These are phyloP conservation scores for Fusarium sp. DNA, from an alignment of 2,329 filamentous ascomycete species.

Conservation along the genomic window DNA sequence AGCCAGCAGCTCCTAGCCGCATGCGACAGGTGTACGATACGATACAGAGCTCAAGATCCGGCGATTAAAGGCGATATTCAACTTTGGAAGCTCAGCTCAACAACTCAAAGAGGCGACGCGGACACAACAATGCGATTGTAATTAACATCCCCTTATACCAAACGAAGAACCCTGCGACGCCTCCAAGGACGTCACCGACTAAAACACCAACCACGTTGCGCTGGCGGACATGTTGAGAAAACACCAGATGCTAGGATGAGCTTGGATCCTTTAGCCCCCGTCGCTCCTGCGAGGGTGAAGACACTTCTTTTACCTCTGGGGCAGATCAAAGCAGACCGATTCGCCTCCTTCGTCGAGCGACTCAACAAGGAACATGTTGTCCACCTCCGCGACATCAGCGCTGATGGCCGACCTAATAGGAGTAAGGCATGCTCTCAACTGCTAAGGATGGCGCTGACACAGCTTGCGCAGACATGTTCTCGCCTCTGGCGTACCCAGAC, in stretches of 20 bases:
- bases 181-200: constrained; percentile 23
- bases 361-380: constrained; percentile 83
- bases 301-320: constrained; percentile 88
- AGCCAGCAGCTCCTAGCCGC: constrained; percentile 39
- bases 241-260: constrained; percentile 73
- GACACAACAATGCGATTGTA: constrained; percentile 30
- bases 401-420: constrained; percentile 84
- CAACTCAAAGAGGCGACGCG: neutral
- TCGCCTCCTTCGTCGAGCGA: constrained; percentile 79
- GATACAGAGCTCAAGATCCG: constrained; percentile 31
- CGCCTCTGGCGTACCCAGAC: constrained; percentile 84
- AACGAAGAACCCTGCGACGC: constrained; percentile 20
- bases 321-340: constrained; percentile 82
- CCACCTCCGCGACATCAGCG: constrained; percentile 84
- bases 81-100: constrained; percentile 6
- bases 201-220: constrained; percentile 28
- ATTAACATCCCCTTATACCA: neutral
- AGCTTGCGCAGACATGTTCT: constrained; percentile 80
- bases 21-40: constrained; percentile 44
- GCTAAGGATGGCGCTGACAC: constrained; percentile 30
- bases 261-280: constrained; percentile 87
- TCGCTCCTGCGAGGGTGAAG: constrained; percentile 90
- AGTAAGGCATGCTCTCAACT: constrained; percentile 62
- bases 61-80: constrained; percentile 12
- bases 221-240: constrained; percentile 46